phyloP scores from a whole-genome alignment of 495 filamentous ascomycete species.

The Podospora pseudopauciseta region DNA sequence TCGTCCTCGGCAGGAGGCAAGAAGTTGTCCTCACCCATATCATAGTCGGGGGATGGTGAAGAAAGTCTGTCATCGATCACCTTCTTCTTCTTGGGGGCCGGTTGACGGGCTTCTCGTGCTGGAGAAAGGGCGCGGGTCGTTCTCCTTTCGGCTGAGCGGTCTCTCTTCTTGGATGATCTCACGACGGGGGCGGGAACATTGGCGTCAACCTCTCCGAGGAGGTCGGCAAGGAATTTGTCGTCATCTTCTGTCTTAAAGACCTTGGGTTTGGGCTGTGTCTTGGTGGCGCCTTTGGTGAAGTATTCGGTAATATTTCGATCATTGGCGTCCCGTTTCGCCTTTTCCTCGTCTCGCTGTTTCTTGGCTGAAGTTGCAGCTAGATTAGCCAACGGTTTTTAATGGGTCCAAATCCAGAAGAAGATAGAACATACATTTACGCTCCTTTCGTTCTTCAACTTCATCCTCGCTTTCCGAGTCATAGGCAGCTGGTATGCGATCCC shows the following conservation, averaged over 20 bases:
- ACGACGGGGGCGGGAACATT: slow-evolving; percentile 61
- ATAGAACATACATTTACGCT: slow-evolving; percentile 41
- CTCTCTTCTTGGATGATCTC: slow-evolving; percentile 53
- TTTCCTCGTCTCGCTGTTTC: slow-evolving; percentile 84
- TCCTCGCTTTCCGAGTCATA: slow-evolving; percentile 73
- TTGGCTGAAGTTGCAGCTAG: slow-evolving; percentile 53
- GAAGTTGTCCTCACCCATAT: slow-evolving; percentile 55
- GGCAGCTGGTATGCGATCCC: slow-evolving; percentile 64
- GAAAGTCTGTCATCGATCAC: slow-evolving; percentile 40
- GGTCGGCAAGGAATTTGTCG: slow-evolving; percentile 74
- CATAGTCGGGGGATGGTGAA: slow-evolving; percentile 41
- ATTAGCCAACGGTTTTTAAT: slow-evolving; percentile 11
- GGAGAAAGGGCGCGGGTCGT: slow-evolving; percentile 81
- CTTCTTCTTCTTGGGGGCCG: slow-evolving; percentile 49
- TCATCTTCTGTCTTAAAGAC: slow-evolving; percentile 79
- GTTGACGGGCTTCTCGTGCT: slow-evolving; percentile 45
- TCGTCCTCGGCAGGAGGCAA: slow-evolving; percentile 55
- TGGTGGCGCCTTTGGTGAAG: slow-evolving; percentile 71
- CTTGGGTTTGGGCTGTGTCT: slow-evolving; percentile 73
- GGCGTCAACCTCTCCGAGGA: slow-evolving; percentile 85
- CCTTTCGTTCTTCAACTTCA: slow-evolving; percentile 54
- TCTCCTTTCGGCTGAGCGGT: slow-evolving; percentile 69
- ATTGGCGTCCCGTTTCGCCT: slow-evolving; percentile 77
- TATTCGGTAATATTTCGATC: slow-evolving; percentile 91
- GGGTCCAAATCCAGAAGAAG: background rate